Base-by-base conservation (phyloP, 805 yeast genomes). In the Pichia gijzeniarum region DNA sequence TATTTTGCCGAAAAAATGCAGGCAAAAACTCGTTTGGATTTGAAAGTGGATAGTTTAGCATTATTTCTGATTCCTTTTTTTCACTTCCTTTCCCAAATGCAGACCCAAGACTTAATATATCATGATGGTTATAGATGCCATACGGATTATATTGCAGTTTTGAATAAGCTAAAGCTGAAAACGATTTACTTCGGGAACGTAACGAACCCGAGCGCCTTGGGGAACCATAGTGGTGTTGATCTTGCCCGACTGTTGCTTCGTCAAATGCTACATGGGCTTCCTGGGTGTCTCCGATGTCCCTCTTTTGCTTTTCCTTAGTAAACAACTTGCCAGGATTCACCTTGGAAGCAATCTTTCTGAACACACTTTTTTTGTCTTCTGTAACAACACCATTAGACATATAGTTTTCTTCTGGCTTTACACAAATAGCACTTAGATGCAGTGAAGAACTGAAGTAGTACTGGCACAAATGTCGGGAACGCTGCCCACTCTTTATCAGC, bases 1-100 rank as follows among this genome's bases (percentile, higher is more conserved):
- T 68, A 1, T 63, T 61, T 57, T 80, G 78, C 42, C 74, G 68
- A 50, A 76, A 65, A 4, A 70, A 74, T 0, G 58, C 65, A 0
- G 91, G 90, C 17, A 85, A 61, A 50, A 61, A 70, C n/a, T 72
- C 74, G 55, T 83, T 82, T 1, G 91, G 91, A 50, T 77, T 74
- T 12, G 72, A 74, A 13, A 81, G 73, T 0, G 91, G 88, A 49
- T 76, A 67, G 2, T 79, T 73, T 47, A 84, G 62, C 18, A 76
- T 61, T 18, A 76, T 65, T 22, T 71, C 70, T 35, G 71, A 69
- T 37, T 51, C 54, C 10, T 33, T 33, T 17, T 38, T 46, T 63
- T 72, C 22, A 14, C 19, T 34, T 14, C 53, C 54, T 19, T 40
- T 25, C 16, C 48, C 28, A 54, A 56, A 45, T 48, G 55, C 70